Base-by-base conservation (phyloP, 78 protist genomes). In the Polysphondylium violaceum region DNA sequence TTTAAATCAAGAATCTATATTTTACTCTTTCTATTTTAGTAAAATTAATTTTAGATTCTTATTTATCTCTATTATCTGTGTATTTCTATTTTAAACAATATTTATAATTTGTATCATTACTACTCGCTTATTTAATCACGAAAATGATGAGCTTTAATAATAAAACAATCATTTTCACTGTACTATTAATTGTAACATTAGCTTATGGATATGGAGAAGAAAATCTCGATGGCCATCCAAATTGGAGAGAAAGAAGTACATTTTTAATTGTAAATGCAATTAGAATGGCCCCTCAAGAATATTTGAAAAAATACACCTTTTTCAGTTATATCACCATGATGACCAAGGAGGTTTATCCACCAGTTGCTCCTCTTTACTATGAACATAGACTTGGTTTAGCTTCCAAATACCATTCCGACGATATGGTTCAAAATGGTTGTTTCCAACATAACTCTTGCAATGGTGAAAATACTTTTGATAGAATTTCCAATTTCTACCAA, bases 241-340 rank as follows among this genome's bases (percentile, higher is more conserved):
- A 4, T 5, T 78, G 88, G 88, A 35, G 23, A 17, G 74, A 61
- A 64, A 78, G 88, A 78, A 63, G 73, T 78, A 78, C 47, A 65
- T 56, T 65, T 12, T 33, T 78, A 16, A 38, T 78, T 0, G 76
- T 78, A 14, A 78, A 78, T 78, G 76, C 88, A 2, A 76, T 78
- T 33, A 78, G 88, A 78, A 72, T 72, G 14, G 88, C 71, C 11
- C 88, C 88, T 36, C 38, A 41, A 36, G 17, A 61, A 47, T 78
- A 78, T 38, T 56, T 63, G 53, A 27, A 36, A 25, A 65, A 51
- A 25, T 78, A 78, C 38, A 78, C 88, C 3, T 25, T n/a, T 12
- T 51, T 65, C 27, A 29, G n/a, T 5, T 25, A 78, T 78, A 41
- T 43, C 29, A 76, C 43, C 41, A 56, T 78, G 17, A 23, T 78